Conservation (phyloP, 202 grass and related monocot genomes). For the Cymbopogon flexuosus region DNA sequence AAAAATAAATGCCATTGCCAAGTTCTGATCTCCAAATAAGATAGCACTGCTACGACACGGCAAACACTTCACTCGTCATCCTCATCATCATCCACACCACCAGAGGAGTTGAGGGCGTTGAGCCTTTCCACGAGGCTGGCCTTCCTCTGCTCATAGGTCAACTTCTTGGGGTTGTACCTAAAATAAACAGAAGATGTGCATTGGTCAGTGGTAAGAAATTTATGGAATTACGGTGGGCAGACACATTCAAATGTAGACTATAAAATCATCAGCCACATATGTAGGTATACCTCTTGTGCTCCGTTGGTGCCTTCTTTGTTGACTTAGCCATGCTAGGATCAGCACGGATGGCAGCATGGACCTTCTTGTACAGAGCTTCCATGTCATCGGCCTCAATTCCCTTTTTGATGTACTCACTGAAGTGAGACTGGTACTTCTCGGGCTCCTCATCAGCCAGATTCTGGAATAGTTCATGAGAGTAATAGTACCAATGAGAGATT, state of each 20-base stretch:
- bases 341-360: slow-evolving; percentile 64
- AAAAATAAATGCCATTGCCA: not conserved
- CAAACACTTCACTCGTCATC: slow-evolving; percentile 55
- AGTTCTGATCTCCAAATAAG: slow-evolving; percentile 4
- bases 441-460: slow-evolving; percentile 59
- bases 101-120: slow-evolving; percentile 48
- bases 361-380: slow-evolving; percentile 69
- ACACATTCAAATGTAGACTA: not conserved
- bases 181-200: not conserved
- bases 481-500: not conserved
- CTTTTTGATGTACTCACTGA: slow-evolving; percentile 65
- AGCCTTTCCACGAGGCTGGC: slow-evolving; percentile 55
- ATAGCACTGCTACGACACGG: not conserved
- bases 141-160: slow-evolving; percentile 67
- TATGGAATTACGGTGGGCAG: not conserved
- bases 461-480: slow-evolving; percentile 3
- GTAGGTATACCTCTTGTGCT: slow-evolving; percentile 54
- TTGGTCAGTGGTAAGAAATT: not conserved
- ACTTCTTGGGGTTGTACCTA: slow-evolving; percentile 74
- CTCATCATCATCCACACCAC: slow-evolving; percentile 32
- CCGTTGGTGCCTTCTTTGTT: slow-evolving; percentile 40
- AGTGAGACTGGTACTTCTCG: slow-evolving; percentile 67
- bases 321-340: slow-evolving; percentile 39
- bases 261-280: not conserved
- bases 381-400: slow-evolving; percentile 52